Conservation (phyloP, 1,284 basidiomycete genomes). For the Earliella scabrosa region DNA sequence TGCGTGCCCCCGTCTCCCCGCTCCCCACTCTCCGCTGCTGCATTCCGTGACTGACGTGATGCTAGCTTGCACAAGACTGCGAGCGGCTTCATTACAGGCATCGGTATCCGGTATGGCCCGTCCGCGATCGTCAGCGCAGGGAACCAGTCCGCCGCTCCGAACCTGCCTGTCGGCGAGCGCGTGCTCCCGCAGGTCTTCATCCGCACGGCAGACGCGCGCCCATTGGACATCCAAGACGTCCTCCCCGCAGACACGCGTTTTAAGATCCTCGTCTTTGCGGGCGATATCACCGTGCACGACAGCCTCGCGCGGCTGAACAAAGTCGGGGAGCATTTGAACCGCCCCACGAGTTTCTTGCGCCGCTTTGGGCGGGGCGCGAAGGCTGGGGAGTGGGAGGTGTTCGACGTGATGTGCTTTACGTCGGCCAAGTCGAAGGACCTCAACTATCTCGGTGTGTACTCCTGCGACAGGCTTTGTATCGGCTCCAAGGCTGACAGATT, state of each 20-base stretch:
- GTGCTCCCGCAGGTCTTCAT: slow-evolving; percentile 62
- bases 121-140: slow-evolving; percentile 52
- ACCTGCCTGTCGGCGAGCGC: slow-evolving; percentile 62
- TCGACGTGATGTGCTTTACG: slow-evolving; percentile 59
- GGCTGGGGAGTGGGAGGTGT: slow-evolving; percentile 35
- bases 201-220: slow-evolving; percentile 65
- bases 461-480: not conserved
- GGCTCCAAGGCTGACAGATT: not conserved
- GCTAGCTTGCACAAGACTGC: slow-evolving; percentile 60
- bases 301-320: slow-evolving; percentile 45
- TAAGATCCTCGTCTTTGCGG: slow-evolving; percentile 52
- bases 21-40: not conserved
- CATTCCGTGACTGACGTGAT: no score
- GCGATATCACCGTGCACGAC: slow-evolving; percentile 47
- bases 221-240: slow-evolving; percentile 71
- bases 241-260: slow-evolving; percentile 73
- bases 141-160: slow-evolving; percentile 49
- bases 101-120: slow-evolving; percentile 63
- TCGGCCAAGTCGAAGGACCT: slow-evolving; percentile 49
- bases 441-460: slow-evolving; percentile 39
- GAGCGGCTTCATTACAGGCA: slow-evolving; percentile 64
- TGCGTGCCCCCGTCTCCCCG: slow-evolving; percentile 36
- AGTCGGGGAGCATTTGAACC: slow-evolving; percentile 49
- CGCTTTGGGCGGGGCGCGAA: slow-evolving; percentile 28
- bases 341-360: slow-evolving; percentile 42